Evolutionary conservation across 495 filamentous ascomycete species (phyloP), one percentile per base, ranked within the genome.

Genomic region (Glarea lozoyensis): DNA sequence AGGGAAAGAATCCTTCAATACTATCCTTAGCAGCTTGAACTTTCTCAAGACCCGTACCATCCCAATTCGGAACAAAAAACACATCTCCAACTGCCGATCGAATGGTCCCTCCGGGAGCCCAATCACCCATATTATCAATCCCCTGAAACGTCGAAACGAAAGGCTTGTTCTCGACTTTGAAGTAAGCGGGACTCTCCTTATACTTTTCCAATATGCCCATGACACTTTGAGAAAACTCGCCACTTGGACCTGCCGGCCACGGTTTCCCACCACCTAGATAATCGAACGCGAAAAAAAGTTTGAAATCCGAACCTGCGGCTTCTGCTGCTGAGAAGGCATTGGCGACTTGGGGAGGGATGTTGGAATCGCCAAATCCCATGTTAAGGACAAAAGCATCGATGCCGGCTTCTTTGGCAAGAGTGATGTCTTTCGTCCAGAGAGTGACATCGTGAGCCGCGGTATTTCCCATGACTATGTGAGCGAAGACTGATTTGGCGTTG

Each of bases 131-230:
- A 60, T 72, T 78, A 11, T 42, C 53, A 4, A 67, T 60, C 1
- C 81, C 82, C 51, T 85, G 82, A 46, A 88, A 89, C 0, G 85
- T 87, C 2, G 78, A 83, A 20, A 85, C 82, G 15, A 87, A 65
- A 1, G 80, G 73, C 35, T 65, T 68, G 27, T 66, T 67, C 13
- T 76, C 59, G 41, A 76, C 10, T 21, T 68, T 60, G 50, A 73
- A 75, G 46, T 86, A 74, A 2, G 76, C 69, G 7, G 57, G 22
- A 2, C 58, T 63, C 15, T 44, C 40, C 43, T 69, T 73, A 59
- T 77, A 81, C 11, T 59, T 49, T 41, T 82, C 77, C 52, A 86
- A 69, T n/a, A 70, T 63, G 23, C 50, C 47, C 16, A 71, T 62
- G 6, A 86, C 81, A 15, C 39, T 43, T 11, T 19, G n/a, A 16